Evolutionary conservation across 169 alveolate genomes (phyloP), one percentile per base, ranked within the genome.

Genomic region (Plasmodium relictum): DNA sequence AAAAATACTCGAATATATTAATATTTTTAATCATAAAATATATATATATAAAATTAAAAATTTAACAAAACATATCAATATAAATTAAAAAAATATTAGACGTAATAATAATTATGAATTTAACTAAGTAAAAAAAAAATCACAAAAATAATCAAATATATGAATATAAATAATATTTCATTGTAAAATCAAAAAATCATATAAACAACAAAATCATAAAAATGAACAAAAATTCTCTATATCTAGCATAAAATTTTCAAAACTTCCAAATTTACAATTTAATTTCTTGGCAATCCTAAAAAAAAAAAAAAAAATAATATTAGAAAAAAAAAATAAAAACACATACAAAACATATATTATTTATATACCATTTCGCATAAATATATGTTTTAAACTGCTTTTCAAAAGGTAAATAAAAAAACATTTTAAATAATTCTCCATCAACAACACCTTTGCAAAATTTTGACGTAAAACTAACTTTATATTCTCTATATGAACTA

Each of bases 211-310:
- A 61, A 24, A 6, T 52, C 20, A 78, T 42, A 78, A 48, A 65
- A 78, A 70, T 48, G 80, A 56, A 9, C 89, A 78, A 78, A 78
- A 41, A 66, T 78, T 78, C 14, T 78, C 89, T 45, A 78, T 65
- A 45, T 78, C 89, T 44, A 78, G 14, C 26, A 78, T 26, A 22
- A 78, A 78, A 70, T 66, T 66, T 31, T 78, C 80, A 41, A 78
- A 78, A 70, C 58, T 78, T 42, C 89, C 89, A 58, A 78, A 70
- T 22, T 78, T 78, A 56, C 89, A 78, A 44, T 78, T 78, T 12
- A 78, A 18, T 54, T 78, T 62, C 24, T 65, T 78, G 18, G 78
- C 89, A 58, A 65, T 78, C 89, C 89, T 78, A 50, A 14, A 74
- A 50, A 50, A n/a, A 54, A 16, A 58, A 18, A 31, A 10, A 45